Evolutionary conservation across 352 stramenopile species (phyloP).

Genomic region (Globisporangium orthogonon): DNA sequence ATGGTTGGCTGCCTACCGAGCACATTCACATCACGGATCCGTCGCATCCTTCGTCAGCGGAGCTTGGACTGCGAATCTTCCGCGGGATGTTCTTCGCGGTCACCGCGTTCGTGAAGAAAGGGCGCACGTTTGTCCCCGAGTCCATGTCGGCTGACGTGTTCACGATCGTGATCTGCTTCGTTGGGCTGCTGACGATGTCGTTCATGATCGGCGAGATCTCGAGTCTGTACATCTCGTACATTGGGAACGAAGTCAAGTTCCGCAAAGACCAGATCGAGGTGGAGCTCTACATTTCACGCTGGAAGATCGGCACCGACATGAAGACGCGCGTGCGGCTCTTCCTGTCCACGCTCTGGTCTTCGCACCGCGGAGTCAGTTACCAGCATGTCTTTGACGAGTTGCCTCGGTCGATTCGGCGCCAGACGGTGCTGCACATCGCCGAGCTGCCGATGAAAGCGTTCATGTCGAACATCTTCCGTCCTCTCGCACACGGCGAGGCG

Average conservation of each 20-base stretch:
- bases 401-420: conserved; percentile 30
- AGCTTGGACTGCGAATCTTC: conserved; percentile 36
- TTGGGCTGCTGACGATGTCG: conserved; percentile 42
- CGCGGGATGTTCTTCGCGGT: conserved; percentile 46
- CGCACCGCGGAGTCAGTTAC: conserved; percentile 45
- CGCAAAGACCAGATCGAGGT: conserved; percentile 57
- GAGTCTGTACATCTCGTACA: conserved; percentile 62
- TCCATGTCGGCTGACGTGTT: conserved; percentile 32
- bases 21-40: conserved; percentile 27
- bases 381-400: conserved; percentile 43
- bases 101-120: conserved; percentile 60
- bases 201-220: conserved; percentile 73
- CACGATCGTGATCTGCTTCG: conserved; percentile 47
- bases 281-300: conserved; percentile 39
- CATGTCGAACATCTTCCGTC: conserved; percentile 21
- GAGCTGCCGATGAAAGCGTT: conserved; percentile 29
- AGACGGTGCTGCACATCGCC: conserved; percentile 43
- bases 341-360: conserved; percentile 50
- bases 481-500: conserved; percentile 15
- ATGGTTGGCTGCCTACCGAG: conserved; percentile 37
- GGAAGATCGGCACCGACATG: conserved; percentile 32
- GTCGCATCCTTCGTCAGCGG: conserved; percentile 17
- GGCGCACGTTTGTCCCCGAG: conserved; percentile 28
- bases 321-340: conserved; percentile 39
- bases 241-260: conserved; percentile 56